phyloP scores from a whole-genome alignment of 148 eudicot genomes.

The Nepenthes gracilis region DNA sequence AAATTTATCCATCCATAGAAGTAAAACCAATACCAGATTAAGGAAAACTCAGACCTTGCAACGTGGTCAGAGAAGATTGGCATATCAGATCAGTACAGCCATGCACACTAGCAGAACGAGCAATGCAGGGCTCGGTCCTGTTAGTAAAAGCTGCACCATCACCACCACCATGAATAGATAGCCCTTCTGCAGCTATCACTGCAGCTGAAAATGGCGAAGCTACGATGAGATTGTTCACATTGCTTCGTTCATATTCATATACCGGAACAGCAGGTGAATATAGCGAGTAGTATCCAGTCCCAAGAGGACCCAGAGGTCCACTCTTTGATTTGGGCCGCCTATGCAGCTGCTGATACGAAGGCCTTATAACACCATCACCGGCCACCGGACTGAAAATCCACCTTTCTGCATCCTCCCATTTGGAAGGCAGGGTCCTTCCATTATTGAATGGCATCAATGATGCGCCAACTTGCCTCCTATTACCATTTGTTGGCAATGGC shows the following conservation, averaged over 20 bases:
- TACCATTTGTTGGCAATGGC: conserved; percentile 36
- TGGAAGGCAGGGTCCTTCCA: conserved; percentile 75
- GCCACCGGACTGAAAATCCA: conserved; percentile 87
- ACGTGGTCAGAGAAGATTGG: conserved; percentile 31
- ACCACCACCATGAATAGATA: conserved; percentile 26
- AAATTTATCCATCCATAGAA: too few relatives aligned
- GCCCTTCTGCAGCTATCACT: conserved; percentile 37
- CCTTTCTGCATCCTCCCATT: conserved; percentile 99
- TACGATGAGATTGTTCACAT: conserved; percentile 26
- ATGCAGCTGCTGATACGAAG: conserved; percentile 41
- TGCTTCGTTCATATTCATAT: conserved; percentile 47
- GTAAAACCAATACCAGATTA: too few relatives aligned
- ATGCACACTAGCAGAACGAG: conserved; percentile 73
- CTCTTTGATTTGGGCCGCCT: conserved; percentile 82
- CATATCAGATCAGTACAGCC: conserved; percentile 65
- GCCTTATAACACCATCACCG: conserved; percentile 41
- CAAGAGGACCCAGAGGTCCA: conserved; percentile 91
- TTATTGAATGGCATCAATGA: conserved; percentile 48
- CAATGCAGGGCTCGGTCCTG: conserved; percentile 56
- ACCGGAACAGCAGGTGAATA: conserved; percentile 54
- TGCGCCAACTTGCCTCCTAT: conserved; percentile 43
- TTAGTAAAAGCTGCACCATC: conserved; percentile 19
- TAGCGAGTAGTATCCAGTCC: conserved; percentile 45
- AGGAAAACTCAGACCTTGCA: conserved; percentile 34
- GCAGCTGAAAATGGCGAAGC: conserved; percentile 66